phyloP scores from a whole-genome alignment of 164 flowering plant species.

The Dillenia suffruticosa region DNA sequence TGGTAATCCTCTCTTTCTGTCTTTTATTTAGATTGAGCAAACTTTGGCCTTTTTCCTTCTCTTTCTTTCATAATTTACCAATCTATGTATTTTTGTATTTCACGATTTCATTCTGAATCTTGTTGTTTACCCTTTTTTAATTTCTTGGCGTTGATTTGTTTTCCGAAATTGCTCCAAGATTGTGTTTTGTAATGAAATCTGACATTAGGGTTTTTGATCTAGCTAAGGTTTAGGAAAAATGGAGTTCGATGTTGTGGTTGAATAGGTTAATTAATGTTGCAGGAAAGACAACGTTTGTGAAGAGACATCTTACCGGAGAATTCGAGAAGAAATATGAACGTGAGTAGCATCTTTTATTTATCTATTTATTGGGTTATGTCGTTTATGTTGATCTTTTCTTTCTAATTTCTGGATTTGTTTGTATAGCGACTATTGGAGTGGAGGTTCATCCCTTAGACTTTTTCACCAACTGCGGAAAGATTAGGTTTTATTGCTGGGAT shows the following conservation, averaged over 20 bases:
- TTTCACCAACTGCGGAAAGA: conserved; percentile 57
- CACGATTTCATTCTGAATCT: neutral
- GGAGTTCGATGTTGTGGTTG: neutral
- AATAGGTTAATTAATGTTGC: neutral
- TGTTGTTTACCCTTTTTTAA: neutral
- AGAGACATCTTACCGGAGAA: conserved; percentile 38
- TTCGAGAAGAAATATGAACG: conserved; percentile 37
- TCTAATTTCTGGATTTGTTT: no score
- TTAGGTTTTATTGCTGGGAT: conserved; percentile 71
- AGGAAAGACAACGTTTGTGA: conserved; percentile 44
- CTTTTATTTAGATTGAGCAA: neutral
- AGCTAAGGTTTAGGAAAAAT: neutral
- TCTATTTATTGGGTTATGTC: neutral
- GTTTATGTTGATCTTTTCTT: neutral
- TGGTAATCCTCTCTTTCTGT: conserved; percentile 3
- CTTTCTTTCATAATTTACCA: neutral
- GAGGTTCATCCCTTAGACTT: conserved; percentile 72
- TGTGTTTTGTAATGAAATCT: neutral
- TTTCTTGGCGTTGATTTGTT: neutral
- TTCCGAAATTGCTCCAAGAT: neutral
- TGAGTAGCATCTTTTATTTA: conserved; percentile 5
- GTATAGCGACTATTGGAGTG: conserved; percentile 54
- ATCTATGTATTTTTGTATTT: neutral
- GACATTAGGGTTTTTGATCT: neutral
- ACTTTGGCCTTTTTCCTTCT: neutral